Conservation (phyloP, 208 protist species). For the Wallacemonas sp. region DNA sequence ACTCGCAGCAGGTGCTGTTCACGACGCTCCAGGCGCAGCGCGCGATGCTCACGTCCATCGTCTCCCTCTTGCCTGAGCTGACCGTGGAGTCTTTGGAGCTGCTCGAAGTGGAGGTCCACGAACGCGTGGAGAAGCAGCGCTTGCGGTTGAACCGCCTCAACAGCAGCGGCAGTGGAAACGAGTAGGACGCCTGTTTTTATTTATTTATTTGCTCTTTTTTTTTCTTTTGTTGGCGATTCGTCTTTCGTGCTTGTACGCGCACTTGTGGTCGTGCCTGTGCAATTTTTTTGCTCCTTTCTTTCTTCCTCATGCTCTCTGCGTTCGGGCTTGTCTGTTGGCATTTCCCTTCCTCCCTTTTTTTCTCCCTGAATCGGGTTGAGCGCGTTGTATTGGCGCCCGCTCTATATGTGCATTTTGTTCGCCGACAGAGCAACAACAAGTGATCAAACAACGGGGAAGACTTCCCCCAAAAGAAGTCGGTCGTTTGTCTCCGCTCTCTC, state of each 20-base stretch:
- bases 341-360: background rate
- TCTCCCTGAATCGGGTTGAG: background rate
- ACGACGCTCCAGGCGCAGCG: slow-evolving; percentile 66
- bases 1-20: slow-evolving; percentile 34
- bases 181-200: background rate
- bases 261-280: slow-evolving; percentile 13
- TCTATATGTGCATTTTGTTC: too few relatives aligned
- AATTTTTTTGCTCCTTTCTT: slow-evolving; percentile 1
- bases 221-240: background rate
- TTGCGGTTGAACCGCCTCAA: slow-evolving; percentile 13
- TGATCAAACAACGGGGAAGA: background rate
- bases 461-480: too few relatives aligned
- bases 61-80: slow-evolving; percentile 85
- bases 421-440: background rate
- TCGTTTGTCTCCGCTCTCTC: too few relatives aligned
- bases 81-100: slow-evolving; percentile 77
- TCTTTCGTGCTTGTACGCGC: background rate
- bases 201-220: background rate
- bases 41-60: slow-evolving; percentile 80
- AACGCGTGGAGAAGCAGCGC: slow-evolving; percentile 47
- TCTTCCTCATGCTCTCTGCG: background rate
- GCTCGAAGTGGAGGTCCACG: slow-evolving; percentile 73
- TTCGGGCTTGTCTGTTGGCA: background rate
- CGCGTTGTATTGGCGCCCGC: too few relatives aligned
- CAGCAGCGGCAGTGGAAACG: background rate